Evolutionary conservation across 768 basidiomycete species (phyloP), one percentile per base, ranked within the genome.

Genomic region (Amanita rubescens): DNA sequence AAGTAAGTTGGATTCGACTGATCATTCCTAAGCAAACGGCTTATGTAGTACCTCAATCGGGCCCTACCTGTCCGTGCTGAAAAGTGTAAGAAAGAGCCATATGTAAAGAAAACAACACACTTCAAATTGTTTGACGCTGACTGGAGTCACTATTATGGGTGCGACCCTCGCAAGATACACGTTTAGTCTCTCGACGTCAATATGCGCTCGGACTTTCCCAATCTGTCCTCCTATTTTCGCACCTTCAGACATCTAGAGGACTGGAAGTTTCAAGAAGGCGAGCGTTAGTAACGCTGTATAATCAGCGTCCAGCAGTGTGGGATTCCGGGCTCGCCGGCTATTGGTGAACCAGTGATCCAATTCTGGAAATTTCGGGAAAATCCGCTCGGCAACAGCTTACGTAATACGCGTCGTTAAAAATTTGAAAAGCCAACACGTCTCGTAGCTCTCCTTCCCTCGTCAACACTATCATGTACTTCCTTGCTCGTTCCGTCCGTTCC

Each of bases 1-100:
- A 98, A 89, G 67, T 97, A 99, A 0, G 95, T 98, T 0, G 95
- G 95, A 63, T 99, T 99, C 7, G 92, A 93, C 90, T 94, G 66
- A 4, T 11, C 5, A 35, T 10, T 14, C 20, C 42, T 53, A 25
- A 53, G 44, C 20, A 15, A 17, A 35, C 15, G 1, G 10, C 20
- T 19, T 17, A 11, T 8, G 14, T 45, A n/a, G 15, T 38, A 24
- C 25, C 34, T 25, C 5, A 35, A 24, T 14, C 24, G 10, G 10
- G 47, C 54, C 74, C 62, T 67, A 91, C 92, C 82, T 94, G 92
- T 42, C 90, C 92, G 69, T 89, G 93, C 90, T 94, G 49, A 12
- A 49, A 14, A 11, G 20, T 34, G 53, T 55, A 27, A 35, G 9
- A 32, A 14, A 24, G 17, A 39, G 32, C 38, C 22, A 24, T 43